Evolutionary conservation across 129 eudicot genomes (phyloP).

Genomic region (Flaveria trinervia): DNA sequence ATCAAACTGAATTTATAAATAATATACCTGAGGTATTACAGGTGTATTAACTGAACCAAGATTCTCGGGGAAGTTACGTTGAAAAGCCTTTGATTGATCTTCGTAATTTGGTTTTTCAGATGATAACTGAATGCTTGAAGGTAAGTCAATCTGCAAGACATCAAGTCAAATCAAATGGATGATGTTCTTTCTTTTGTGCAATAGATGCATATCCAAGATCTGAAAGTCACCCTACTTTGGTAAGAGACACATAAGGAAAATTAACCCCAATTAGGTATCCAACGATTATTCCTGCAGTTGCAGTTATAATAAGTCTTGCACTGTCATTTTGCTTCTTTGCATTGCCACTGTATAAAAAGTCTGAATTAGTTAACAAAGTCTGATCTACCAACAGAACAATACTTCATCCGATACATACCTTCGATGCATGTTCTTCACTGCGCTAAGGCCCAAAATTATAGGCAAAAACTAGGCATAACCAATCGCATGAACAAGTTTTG

Average conservation of each 20-base stretch:
- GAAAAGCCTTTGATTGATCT: conserved; percentile 35
- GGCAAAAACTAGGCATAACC: conserved; percentile 41
- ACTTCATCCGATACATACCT: conserved; percentile 43
- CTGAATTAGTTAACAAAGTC: not conserved
- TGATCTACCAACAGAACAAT: not conserved
- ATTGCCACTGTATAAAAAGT: conserved; percentile 40
- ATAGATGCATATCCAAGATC: not conserved
- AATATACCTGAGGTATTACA: conserved; percentile 61
- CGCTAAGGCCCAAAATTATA: conserved; percentile 38
- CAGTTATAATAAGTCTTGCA: conserved; percentile 59
- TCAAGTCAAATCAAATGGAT: conserved; percentile 20
- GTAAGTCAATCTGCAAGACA: conserved; percentile 53
- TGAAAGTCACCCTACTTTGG: conserved; percentile 47
- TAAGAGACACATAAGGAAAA: conserved; percentile 69
- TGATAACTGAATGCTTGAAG: conserved; percentile 49
- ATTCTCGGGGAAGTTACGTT: conserved; percentile 63
- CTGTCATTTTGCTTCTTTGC: conserved; percentile 62
- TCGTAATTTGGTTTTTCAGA: conserved; percentile 38
- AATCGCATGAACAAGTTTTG: conserved; percentile 6
- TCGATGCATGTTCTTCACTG: conserved; percentile 61
- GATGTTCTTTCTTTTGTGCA: not conserved
- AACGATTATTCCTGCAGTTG: conserved; percentile 65
- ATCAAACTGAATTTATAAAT: conserved; percentile 1
- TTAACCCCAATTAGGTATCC: conserved; percentile 75
- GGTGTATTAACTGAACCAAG: conserved; percentile 67